Evolutionary conservation across 2,329 filamentous ascomycete genomes (phyloP).

Genomic region (Diaporthe helianthi): DNA sequence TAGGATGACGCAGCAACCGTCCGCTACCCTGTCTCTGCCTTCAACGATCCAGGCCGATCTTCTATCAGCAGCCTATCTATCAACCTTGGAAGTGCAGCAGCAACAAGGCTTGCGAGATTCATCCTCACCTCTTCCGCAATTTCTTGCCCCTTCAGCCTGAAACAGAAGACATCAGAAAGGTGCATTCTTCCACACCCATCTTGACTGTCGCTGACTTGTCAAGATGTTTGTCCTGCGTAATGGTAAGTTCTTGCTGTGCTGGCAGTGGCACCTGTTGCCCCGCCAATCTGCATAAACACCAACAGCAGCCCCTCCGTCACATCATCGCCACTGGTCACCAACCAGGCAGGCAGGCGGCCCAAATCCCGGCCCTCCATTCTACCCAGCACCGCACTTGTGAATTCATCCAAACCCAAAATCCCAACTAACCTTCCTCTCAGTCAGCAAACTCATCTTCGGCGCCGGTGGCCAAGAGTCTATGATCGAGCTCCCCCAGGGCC

Average conservation of each 20-base stretch:
- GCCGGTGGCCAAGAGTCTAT: slow-evolving; percentile 86
- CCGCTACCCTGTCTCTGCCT: slow-evolving; percentile 1
- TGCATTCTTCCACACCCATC: neutral
- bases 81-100: neutral
- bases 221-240: slow-evolving; percentile 53
- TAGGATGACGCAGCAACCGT: slow-evolving; percentile 27
- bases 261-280: slow-evolving; percentile 33
- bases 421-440: slow-evolving; percentile 51
- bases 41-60: slow-evolving; percentile 19
- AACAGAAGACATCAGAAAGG: neutral
- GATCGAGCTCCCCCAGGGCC: slow-evolving; percentile 92
- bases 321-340: slow-evolving; percentile 16
- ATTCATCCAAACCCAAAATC: neutral
- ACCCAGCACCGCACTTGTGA: neutral
- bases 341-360: neutral
- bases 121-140: neutral
- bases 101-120: neutral
- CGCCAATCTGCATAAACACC: slow-evolving; percentile 31
- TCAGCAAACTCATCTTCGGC: slow-evolving; percentile 93
- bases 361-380: neutral
- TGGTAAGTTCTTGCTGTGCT: slow-evolving; percentile 42
- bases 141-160: neutral
- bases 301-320: slow-evolving; percentile 19
- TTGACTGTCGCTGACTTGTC: slow-evolving; percentile 26
- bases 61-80: neutral